These are phyloP conservation scores for Sarocladium strictum DNA, from an alignment of 2,329 filamentous ascomycete genomes.

Conservation along the genomic window DNA sequence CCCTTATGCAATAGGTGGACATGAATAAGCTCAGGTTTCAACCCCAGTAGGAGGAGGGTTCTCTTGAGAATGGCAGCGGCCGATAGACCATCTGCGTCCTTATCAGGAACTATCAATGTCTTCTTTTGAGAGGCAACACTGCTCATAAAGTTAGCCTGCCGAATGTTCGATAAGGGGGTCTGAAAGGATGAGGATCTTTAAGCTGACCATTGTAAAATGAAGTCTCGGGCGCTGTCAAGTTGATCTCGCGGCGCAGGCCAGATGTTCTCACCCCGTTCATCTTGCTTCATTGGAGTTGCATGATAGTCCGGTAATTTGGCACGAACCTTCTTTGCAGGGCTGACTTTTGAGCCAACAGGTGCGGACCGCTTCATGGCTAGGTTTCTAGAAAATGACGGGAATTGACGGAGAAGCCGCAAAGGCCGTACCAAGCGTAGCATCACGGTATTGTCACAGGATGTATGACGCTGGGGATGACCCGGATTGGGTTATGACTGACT, in stretches of 20 bases:
- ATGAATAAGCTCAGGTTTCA: slow-evolving; percentile 44
- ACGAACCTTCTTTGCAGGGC: background rate
- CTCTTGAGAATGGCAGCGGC: slow-evolving; percentile 58
- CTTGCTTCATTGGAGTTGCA: slow-evolving; percentile 30
- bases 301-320: slow-evolving; percentile 36
- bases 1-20: slow-evolving; percentile 57
- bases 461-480: background rate
- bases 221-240: slow-evolving; percentile 47
- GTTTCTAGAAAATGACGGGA: background rate
- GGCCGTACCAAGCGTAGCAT: background rate
- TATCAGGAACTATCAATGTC: slow-evolving; percentile 60
- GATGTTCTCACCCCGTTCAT: slow-evolving; percentile 40
- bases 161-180: too few relatives aligned
- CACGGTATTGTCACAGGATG: background rate
- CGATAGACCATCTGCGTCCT: slow-evolving; percentile 61
- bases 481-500: background rate
- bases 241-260: slow-evolving; percentile 57
- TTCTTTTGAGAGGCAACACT: slow-evolving; percentile 45
- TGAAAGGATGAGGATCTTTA: too few relatives aligned
- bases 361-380: background rate
- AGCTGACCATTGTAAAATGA: slow-evolving; percentile 52
- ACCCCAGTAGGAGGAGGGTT: slow-evolving; percentile 53
- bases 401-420: background rate
- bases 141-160: too few relatives aligned
- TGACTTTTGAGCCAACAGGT: background rate